phyloP scores from a whole-genome alignment of 306 rosid species.

The Malus sieversii region DNA sequence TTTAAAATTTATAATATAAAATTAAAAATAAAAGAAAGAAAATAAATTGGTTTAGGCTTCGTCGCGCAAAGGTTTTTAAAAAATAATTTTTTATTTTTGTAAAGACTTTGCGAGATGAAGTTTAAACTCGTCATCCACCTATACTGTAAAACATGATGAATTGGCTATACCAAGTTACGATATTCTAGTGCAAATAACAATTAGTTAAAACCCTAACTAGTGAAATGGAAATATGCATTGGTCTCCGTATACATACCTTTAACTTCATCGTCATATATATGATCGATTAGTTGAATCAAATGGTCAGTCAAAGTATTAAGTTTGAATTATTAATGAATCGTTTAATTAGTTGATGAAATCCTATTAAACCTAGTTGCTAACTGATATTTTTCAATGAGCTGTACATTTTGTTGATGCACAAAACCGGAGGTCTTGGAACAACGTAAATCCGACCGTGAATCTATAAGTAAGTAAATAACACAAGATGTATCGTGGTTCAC shows the following conservation, averaged over 20 bases:
- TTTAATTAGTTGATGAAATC: not conserved
- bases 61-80: too few relatives aligned
- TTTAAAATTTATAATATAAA: too few relatives aligned
- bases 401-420: not conserved
- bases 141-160: not conserved
- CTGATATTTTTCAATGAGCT: not conserved
- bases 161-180: not conserved
- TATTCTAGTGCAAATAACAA: not conserved
- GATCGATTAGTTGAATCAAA: not conserved
- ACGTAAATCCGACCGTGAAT: too few relatives aligned
- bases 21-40: too few relatives aligned
- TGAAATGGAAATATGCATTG: not conserved
- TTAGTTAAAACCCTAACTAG: not conserved
- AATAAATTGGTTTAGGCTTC: too few relatives aligned
- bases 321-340: not conserved
- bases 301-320: not conserved
- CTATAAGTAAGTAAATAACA: too few relatives aligned
- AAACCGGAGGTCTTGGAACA: too few relatives aligned
- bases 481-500: too few relatives aligned
- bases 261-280: not conserved
- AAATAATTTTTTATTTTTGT: too few relatives aligned
- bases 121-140: not conserved
- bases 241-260: not conserved
- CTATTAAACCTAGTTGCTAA: not conserved
- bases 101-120: too few relatives aligned